Percentiles rank a stretch among this genome's conserved stretches.
phyloP scores from a whole-genome alignment of 352 stramenopile species.

The Thraustotheca clavata region DNA sequence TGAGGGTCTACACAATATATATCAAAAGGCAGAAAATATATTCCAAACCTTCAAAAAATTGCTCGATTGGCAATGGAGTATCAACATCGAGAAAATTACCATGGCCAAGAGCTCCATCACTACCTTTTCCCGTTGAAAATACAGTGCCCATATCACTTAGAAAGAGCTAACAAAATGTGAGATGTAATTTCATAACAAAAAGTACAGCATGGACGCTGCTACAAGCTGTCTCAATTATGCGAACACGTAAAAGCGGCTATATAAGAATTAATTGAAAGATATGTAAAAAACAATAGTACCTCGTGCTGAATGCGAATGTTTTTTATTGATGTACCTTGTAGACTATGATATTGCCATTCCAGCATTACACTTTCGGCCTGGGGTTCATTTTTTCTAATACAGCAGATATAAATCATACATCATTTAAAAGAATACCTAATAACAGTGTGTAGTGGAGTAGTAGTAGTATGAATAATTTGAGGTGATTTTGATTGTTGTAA shows the following conservation, averaged over 20 bases:
- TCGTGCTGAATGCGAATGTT: too few relatives aligned
- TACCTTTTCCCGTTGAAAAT: not conserved
- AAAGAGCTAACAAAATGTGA: slow-evolving; percentile 4
- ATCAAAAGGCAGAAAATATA: not conserved
- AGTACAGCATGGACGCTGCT: slow-evolving; percentile 2
- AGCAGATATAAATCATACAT: too few relatives aligned
- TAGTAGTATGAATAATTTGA: too few relatives aligned
- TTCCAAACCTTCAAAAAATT: not conserved
- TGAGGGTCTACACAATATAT: not conserved
- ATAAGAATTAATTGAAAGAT: too few relatives aligned
- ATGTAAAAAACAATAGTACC: too few relatives aligned
- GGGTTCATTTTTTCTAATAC: too few relatives aligned
- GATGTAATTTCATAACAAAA: not conserved
- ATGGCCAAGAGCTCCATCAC: slow-evolving; percentile 5
- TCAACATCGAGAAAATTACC: not conserved
- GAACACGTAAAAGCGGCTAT: not conserved
- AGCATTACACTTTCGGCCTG: too few relatives aligned
- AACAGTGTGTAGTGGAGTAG: too few relatives aligned
- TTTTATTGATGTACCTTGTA: too few relatives aligned
- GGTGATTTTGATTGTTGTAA: too few relatives aligned
- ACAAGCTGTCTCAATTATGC: not conserved
- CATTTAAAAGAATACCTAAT: too few relatives aligned
- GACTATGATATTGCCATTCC: too few relatives aligned
- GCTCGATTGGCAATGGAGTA: not conserved
- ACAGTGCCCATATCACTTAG: slow-evolving; percentile 1